Base-by-base conservation (phyloP, 2,329 filamentous ascomycete genomes). In the Rosellinia necatrix region DNA sequence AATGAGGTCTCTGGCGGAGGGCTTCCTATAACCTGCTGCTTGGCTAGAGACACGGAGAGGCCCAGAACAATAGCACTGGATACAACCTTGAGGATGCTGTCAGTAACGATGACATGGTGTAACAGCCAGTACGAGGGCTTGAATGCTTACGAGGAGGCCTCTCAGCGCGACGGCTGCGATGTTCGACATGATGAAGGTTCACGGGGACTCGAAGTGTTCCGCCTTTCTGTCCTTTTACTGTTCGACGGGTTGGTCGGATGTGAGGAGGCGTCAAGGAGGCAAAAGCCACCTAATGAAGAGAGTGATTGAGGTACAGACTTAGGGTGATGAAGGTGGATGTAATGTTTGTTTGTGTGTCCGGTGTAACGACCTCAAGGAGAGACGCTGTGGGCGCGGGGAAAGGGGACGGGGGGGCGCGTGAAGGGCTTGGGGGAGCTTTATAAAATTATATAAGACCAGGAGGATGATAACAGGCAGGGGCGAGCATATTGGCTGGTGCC, bases 1-100 rank as follows among this genome's bases (percentile, higher is more conserved):
- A 71, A 73, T 4, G 69, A 68, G 2, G 70, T 72, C 46, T 71
- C 68, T 13, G 67, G 48, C 0, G 70, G 70, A 1, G 65, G 62
- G 8, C 49, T 58, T 34, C 65, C 68, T 13, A 66, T 6, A 0
- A 29, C 47, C 40, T 72, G 70, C 1, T 69, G 64, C 49, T 73
- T 72, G 21, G 69, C 66, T 10, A 71, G 64, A 6, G 66, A 66
- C 1, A 70, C 62, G 9, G 70, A 71, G 12, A 73, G 53, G 9
- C 66, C 71, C 12, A 73, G 61, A 24, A 73, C 67, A 12, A 71
- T 64, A 6, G 66, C 68, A 2, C 68, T 62, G 47, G 68, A 68
- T n/a, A 71, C 49, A 22, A 72, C 57, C 70, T 72, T 38, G 6
- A 27, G 17, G 19, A 32, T 7, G 6, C n/a, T 22, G 50, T 56